Evolutionary conservation across 345 rosid species (phyloP), one percentile per base, ranked within the genome.

Genomic region (Tarenaya hassleriana): DNA sequence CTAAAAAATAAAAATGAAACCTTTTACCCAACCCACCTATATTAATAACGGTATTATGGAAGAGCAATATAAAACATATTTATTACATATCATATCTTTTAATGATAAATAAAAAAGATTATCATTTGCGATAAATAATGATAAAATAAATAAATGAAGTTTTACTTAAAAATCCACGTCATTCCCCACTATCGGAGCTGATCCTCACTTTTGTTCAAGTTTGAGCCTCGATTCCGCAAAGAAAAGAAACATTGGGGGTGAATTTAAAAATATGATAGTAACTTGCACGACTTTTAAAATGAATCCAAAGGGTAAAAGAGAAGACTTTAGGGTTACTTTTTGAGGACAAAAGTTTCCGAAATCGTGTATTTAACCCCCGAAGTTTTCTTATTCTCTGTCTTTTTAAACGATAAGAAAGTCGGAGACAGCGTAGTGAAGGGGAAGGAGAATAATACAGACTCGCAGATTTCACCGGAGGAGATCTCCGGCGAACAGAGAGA

Each of bases 341-440:
- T 40, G 16, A 59, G 70, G 65, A 66, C 69, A 17, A 50, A 43
- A 57, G 27, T 64, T n/a, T n/a, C n/a, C n/a, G n/a, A n/a, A n/a
- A n/a, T n/a, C n/a, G n/a, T n/a, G n/a, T n/a, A n/a, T n/a, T n/a
- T n/a, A n/a, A n/a, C 13, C 33, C 7, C 34, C 1, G 47, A 56
- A 41, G 41, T 56, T 63, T 49, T 63, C 33, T 49, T 35, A 34
- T 39, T 47, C 50, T 41, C 55, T 49, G 34, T 47, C 1, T 11
- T 32, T 11, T 13, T 39, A 15, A 7, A 41, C 7, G 47, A 40
- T 41, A 6, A 53, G 16, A 38, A 33, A 62, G 16, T 21, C 48
- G 16, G 44, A 53, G 32, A 29, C 59, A 31, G 18, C n/a, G 33
- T 34, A 24, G 41, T 32, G 51, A 39, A 63, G 41, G 20, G 55